Evolutionary conservation across 2,329 filamentous ascomycete genomes (phyloP), one percentile per base, ranked within the genome.

Genomic region (Pezicula carpinea): DNA sequence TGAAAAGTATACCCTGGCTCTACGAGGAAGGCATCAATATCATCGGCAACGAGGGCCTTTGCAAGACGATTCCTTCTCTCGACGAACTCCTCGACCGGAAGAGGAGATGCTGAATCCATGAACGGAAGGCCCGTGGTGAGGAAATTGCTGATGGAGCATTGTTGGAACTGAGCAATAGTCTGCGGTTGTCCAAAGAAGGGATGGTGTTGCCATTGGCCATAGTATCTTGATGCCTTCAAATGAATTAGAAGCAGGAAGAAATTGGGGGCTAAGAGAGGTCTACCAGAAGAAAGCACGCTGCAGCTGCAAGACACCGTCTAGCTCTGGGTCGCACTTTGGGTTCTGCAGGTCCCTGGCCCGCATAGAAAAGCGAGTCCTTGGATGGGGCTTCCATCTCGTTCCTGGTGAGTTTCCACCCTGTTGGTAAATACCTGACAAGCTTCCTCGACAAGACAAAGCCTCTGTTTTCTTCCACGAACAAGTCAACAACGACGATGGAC

Each of bases 1-100:
- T 79, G 74, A 53, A 83, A 83, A 0, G 78, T 81, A 56, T 82
- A 83, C 2, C 80, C 80, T 2, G 81, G 81, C 57, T 85, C 81
- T 1, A 82, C 66, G 2, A 82, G 66, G 52, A 84, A 84, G 0
- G 77, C 80, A 59, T 82, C 78, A 1, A 75, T 62, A 1, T 63
- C 65, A 35, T 78, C 74, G 1, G 63, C 64, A 10, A 68, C 65
- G n/a, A 84, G 63, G 7, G 79, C 79, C 47, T 64, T 58, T 1
- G 80, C 80, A 1, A 84, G 66, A n/a, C 72, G 70, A 47, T 82
- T 70, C 10, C 80, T 69, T 2, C 80, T 73, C 15, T 70, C 57
- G 3, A 81, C 61, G 53, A 77, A 83, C 51, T 83, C 80, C 0
- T 67, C 63, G 0, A 72, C 49, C 2, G 66, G 51, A 29, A 80